These are phyloP conservation scores for Durio zibethinus DNA, from an alignment of 345 rosid species.

Conservation along the genomic window DNA sequence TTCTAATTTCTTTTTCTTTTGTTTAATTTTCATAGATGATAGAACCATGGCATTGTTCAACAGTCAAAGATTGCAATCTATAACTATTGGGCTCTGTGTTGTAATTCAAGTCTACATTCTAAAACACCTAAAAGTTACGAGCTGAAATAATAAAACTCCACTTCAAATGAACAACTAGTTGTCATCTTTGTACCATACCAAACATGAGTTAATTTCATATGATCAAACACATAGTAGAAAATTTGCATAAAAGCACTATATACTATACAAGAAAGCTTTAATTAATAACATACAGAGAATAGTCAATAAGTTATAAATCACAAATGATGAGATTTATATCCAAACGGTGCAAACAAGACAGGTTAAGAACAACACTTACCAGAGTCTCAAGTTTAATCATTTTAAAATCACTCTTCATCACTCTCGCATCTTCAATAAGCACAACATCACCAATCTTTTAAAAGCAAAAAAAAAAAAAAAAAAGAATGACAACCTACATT, in stretches of 20 bases:
- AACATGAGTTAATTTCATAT: neutral
- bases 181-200: neutral
- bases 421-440: constrained; percentile 65
- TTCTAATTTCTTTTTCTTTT: neutral
- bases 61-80: neutral
- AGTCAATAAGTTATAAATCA: neutral
- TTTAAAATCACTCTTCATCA: constrained; percentile 52
- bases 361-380: constrained; percentile 39
- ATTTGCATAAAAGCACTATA: neutral
- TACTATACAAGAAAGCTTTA: neutral
- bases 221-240: neutral
- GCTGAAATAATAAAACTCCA: neutral
- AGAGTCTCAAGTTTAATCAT: constrained; percentile 79
- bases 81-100: neutral
- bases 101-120: neutral
- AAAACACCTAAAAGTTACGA: neutral
- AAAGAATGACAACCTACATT: no score
- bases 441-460: constrained; percentile 88
- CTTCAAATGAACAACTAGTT: neutral
- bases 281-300: neutral
- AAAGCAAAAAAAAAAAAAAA: constrained; percentile 6
- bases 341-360: neutral
- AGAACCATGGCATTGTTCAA: neutral
- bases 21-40: neutral
- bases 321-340: neutral